These are phyloP conservation scores for Kodamaea kaohsiungensis DNA, from an alignment of 805 yeast species.

Conservation along the genomic window DNA sequence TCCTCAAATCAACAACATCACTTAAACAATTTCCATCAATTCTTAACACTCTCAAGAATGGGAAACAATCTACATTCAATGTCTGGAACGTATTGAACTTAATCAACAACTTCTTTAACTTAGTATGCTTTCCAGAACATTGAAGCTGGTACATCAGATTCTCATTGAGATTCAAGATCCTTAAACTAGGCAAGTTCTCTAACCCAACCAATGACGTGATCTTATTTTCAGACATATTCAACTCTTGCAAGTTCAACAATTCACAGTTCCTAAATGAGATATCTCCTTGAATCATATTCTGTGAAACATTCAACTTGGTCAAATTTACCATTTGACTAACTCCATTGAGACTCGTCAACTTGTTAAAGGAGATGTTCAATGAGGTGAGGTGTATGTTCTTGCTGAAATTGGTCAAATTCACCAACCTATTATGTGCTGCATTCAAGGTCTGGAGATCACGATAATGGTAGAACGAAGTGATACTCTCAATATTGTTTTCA, in stretches of 20 bases:
- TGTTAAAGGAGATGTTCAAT: constrained; percentile 41
- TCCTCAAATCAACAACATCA: constrained; percentile 25
- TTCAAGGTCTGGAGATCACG: constrained; percentile 45
- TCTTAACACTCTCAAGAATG: constrained; percentile 43
- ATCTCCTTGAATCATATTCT: constrained; percentile 40
- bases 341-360: constrained; percentile 35
- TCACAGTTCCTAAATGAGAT: constrained; percentile 36
- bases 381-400: constrained; percentile 43
- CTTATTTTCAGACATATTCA: constrained; percentile 46
- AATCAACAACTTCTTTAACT: constrained; percentile 39
- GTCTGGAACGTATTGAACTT: constrained; percentile 36
- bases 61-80: constrained; percentile 35
- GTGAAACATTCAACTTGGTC: constrained; percentile 40
- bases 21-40: constrained; percentile 45
- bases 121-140: constrained; percentile 23
- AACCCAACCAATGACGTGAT: constrained; percentile 35
- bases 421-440: constrained; percentile 38
- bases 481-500: constrained; percentile 38
- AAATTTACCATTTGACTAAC: constrained; percentile 41
- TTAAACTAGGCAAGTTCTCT: constrained; percentile 34
- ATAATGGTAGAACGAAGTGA: constrained; percentile 43
- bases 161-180: constrained; percentile 43
- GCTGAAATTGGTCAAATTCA: constrained; percentile 35
- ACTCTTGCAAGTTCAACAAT: constrained; percentile 43
- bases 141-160: constrained; percentile 32